A percentile compares a stretch with the other conserved stretches of the same genome.
These are phyloP conservation scores for Digitaria exilis DNA, from an alignment of 202 grass and related monocot genomes.

Conservation along the genomic window DNA sequence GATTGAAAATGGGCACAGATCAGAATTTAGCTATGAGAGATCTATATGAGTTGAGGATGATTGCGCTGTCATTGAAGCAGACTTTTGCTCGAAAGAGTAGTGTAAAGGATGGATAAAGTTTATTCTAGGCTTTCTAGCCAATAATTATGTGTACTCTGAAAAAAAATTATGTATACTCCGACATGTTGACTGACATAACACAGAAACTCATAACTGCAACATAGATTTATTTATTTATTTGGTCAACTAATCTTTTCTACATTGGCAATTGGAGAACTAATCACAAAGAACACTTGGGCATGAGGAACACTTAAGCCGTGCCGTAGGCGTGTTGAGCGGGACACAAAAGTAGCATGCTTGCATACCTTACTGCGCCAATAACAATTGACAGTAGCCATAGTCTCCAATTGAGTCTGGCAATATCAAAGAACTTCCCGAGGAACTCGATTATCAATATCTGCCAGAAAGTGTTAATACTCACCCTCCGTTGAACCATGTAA, in stretches of 20 bases:
- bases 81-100: background rate
- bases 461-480: background rate
- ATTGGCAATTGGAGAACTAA: background rate
- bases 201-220: background rate
- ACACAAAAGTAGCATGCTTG: background rate
- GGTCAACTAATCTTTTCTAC: background rate
- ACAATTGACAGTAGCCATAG: slow-evolving; percentile 84
- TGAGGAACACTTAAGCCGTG: background rate
- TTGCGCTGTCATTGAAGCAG: background rate
- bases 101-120: background rate
- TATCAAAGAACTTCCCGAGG: slow-evolving; percentile 89
- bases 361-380: slow-evolving; percentile 78
- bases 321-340: background rate
- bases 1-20: slow-evolving; percentile 18
- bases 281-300: background rate
- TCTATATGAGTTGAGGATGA: background rate
- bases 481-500: background rate
- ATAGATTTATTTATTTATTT: background rate
- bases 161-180: background rate
- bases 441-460: slow-evolving; percentile 94
- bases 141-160: background rate
- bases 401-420: slow-evolving; percentile 78
- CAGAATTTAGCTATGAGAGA: background rate
- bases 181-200: background rate
- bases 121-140: background rate